Evolutionary conservation across 2,329 filamentous ascomycete species (phyloP).

Genomic region (Botryotinia globosa): DNA sequence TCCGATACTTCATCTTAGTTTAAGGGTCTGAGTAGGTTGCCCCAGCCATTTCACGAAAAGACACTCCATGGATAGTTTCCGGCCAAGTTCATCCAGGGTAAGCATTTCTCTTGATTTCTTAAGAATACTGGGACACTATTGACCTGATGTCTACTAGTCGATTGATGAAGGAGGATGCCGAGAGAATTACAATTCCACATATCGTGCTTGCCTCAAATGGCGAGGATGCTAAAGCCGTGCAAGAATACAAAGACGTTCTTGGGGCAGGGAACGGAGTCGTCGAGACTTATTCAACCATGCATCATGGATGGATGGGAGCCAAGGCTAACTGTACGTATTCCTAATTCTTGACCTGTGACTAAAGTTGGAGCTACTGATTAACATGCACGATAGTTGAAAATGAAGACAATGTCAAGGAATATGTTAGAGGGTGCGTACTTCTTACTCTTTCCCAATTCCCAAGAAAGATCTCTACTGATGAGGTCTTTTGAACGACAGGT

Average conservation of each 20-base stretch:
- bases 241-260: constrained; percentile 44
- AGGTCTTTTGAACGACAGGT: background rate
- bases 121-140: background rate
- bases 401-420: constrained; percentile 43
- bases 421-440: constrained; percentile 1
- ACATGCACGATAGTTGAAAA: constrained; percentile 28
- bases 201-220: constrained; percentile 50
- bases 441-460: too few relatives aligned
- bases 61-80: constrained; percentile 29
- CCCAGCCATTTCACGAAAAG: constrained; percentile 24
- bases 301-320: constrained; percentile 45
- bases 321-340: constrained; percentile 44
- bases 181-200: constrained; percentile 47
- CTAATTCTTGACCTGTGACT: background rate
- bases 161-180: constrained; percentile 42
- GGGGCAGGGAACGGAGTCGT: constrained; percentile 42
- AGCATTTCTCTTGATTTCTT: background rate
- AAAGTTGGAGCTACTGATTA: background rate
- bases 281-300: constrained; percentile 29
- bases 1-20: background rate
- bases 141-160: constrained; percentile 18
- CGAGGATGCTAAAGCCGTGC: constrained; percentile 45
- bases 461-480: background rate
- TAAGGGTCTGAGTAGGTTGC: constrained; percentile 22
- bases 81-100: constrained; percentile 35